Conservation (phyloP, 2,329 filamentous ascomycete species). For the Paecilomyces sp. region DNA sequence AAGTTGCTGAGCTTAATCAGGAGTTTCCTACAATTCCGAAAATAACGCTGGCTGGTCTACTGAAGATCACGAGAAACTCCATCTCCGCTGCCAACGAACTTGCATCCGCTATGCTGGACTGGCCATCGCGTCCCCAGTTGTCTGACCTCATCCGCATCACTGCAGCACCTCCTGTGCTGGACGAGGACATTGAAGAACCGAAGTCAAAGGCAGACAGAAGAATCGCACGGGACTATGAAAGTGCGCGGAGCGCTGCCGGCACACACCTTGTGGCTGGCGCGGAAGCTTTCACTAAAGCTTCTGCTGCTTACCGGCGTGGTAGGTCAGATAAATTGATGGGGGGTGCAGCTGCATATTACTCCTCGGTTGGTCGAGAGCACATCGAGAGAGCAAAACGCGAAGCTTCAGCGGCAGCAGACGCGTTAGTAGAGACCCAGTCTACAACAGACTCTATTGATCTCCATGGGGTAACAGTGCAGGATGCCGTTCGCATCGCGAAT, state of each 20-base stretch:
- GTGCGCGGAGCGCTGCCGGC: conserved; percentile 32
- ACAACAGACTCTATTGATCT: conserved; percentile 59
- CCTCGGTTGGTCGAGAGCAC: conserved; percentile 61
- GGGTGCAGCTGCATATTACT: conserved; percentile 69
- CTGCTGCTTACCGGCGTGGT: conserved; percentile 51
- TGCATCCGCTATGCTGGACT: conserved; percentile 45
- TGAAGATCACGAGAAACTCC: conserved; percentile 52
- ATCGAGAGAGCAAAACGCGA: conserved; percentile 51
- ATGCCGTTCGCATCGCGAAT: conserved; percentile 71
- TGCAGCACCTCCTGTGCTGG: conserved; percentile 15
- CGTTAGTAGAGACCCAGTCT: conserved; percentile 62
- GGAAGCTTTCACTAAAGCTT: conserved; percentile 51
- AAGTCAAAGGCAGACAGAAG: not conserved
- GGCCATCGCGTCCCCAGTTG: conserved; percentile 19
- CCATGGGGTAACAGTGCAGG: conserved; percentile 73
- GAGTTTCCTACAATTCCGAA: conserved; percentile 49
- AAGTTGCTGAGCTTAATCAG: conserved; percentile 47
- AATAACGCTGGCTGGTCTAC: conserved; percentile 44
- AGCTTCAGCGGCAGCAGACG: conserved; percentile 62
- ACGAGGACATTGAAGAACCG: conserved; percentile 5
- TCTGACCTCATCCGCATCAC: conserved; percentile 41
- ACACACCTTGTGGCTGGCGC: conserved; percentile 41
- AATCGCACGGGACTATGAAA: conserved; percentile 12
- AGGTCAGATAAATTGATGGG: conserved; percentile 67
- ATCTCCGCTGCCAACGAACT: conserved; percentile 53